Base-by-base conservation (phyloP, 768 basidiomycete genomes). In the Rhizopogon rudus region DNA sequence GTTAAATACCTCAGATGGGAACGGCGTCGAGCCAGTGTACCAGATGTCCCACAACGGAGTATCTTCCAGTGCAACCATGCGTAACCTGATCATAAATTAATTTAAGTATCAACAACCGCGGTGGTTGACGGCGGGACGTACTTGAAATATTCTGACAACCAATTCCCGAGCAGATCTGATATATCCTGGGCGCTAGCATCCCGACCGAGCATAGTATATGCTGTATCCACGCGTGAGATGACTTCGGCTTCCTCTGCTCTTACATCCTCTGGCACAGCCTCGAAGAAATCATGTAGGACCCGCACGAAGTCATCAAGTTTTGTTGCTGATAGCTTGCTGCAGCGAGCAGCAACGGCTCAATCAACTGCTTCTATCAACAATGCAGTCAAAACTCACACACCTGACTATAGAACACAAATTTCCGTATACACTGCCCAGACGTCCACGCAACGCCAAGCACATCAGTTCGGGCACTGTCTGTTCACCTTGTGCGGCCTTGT, bases 11-110 rank as follows among this genome's bases (percentile, higher is more conserved):
- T 91, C 86, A 10, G 79, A 77, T 3, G 88, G 84, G 57, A 88
- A 87, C 1, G 83, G 79, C 3, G 80, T 75, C 6, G 70, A 64
- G 5, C 87, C 85, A 0, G 84, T 89, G 55, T 84, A 88, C 87
- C 87, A 91, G 8, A 89, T 67, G 53, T 86, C 83, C 82, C 85
- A 90, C 29, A 91, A 68, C 13, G 70, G 67, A 2, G 68, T 56
- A 5, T 78, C 75, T 53, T 87, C 86, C 0, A 83, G 71, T 3
- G 78, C 73, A 13, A 71, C 57, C 9, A 81, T 58, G 13, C 73
- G 67, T 6, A 66, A 65, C 50, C 84, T 87, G 59, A 9, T 2
- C 31, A 28, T 61, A 33, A 49, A 46, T 6, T 5, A 49, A 46
- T 7, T 5, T 52, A 35, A 57, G 5, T 25, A 22, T 39, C 29